Evolutionary conservation across 495 filamentous ascomycete species (phyloP).

Genomic region (Cercophora newfieldiana): DNA sequence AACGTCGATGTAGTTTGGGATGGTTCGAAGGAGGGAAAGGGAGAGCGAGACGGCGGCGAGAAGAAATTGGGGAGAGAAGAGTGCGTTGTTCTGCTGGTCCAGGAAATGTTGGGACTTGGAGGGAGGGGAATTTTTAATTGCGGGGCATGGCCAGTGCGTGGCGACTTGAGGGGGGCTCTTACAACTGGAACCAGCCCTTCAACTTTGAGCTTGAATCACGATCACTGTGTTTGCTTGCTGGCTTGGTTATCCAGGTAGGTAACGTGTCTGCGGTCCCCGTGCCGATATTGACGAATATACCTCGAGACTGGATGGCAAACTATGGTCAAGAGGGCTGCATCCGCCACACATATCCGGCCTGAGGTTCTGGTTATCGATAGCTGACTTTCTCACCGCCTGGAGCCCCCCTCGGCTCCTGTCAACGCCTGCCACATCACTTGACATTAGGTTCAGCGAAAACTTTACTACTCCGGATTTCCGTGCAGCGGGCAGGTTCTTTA

Average conservation of each 20-base stretch:
- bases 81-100: not conserved
- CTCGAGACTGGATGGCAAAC: not conserved
- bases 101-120: not conserved
- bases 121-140: not conserved
- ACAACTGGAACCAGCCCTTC: not conserved
- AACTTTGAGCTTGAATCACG: not conserved
- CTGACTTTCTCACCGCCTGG: not conserved
- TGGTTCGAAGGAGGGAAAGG: constrained; percentile 7
- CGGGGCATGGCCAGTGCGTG: constrained; percentile 6
- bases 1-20: constrained; percentile 14
- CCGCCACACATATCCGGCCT: not conserved
- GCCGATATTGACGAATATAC: not conserved
- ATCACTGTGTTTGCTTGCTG: not conserved
- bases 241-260: not conserved
- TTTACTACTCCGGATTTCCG: not conserved
- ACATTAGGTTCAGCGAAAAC: not conserved
- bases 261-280: not conserved
- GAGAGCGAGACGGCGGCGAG: constrained; percentile 2
- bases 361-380: not conserved
- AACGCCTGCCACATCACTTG: not conserved
- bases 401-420: not conserved
- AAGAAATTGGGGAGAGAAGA: not conserved
- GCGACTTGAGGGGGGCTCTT: not conserved
- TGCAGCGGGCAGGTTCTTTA: not conserved
- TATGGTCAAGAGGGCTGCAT: not conserved